Evolutionary conservation across 495 filamentous ascomycete genomes (phyloP), one percentile per base, ranked within the genome.

Genomic region (Penicillium soppii): DNA sequence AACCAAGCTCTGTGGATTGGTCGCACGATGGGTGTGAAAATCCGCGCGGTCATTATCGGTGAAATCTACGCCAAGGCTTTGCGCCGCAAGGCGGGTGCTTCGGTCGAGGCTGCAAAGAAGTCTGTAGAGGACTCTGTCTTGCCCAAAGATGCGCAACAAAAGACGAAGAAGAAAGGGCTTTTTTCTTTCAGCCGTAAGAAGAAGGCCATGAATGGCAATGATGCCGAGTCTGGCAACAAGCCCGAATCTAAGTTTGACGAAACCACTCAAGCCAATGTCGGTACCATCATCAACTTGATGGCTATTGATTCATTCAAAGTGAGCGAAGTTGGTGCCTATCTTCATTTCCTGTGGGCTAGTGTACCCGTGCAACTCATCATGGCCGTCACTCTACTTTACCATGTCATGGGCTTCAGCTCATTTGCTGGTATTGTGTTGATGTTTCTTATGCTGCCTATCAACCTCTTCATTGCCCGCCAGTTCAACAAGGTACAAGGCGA

Each of bases 241-340:
- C 75, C 73, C 7, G 70, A 71, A 3, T 47, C 68, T 12, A 62
- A 74, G 19, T 53, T 68, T 40, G 71, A 61, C 6, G 73, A 78
- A 7, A 55, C 75, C 2, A 82, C 87, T 26, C 89, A 95, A 68
- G 94, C 88, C 16, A 96, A 95, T 56, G 77, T 91, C 48, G 95
- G 95, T 50, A 94, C 92, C 19, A 96, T 99, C 64, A 97, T 97
- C 72, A 99, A 97, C 64, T 70, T 99, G 55, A 99, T 99, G 95
- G 85, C 95, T 8, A 95, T 99, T 46, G 95, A 99, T 76, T 96
- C 94, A 26, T 97, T 97, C 81, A 99, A 99, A 71, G 88, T 97
- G 43, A 89, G 89, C 46, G 92, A 97, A 67, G 85, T 94, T 43
- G 89, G 89, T 41, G 88, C 92, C 0, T 99, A 97, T 62, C 69